Base-by-base conservation (phyloP, 2,329 filamentous ascomycete genomes). In the Aspergillus felis region DNA sequence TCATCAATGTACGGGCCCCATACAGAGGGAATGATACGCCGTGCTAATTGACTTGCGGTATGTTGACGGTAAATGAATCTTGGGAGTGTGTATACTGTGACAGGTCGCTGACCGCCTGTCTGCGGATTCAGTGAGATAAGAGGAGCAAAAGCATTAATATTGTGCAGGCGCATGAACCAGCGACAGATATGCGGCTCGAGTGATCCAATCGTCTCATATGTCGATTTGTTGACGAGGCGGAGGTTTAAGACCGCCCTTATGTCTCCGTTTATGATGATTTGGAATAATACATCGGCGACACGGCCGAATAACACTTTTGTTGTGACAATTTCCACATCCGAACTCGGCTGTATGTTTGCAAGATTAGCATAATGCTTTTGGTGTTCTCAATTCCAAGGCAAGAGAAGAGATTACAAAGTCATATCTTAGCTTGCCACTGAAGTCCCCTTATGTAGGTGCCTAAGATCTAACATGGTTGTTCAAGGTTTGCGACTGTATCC, bases 111-210 rank as follows among this genome's bases (percentile, higher is more conserved):
- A n/a, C 64, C 60, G 28, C 67, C 64, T 9, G 62, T 69, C 51
- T 53, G 57, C 6, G 63, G 62, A 28, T 69, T 58, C 32, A 70
- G 48, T 12, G 76, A 71, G 61, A 87, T 84, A 14, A 86, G 80
- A 8, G 74, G 73, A 59, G 85, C 79, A 62, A 87, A 87, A 9
- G 82, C 82, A 27, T 82, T 76, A 3, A 80, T 82, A 54, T 86
- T 86, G 63, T 82, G 76, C n/a, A 57, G 52, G 20, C 66, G 67
- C 58, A 69, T 63, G 50, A 69, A 70, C 55, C 62, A 66, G n/a
- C 54, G 57, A 44, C 67, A 70, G 29, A 70, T 65, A 29, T 69
- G 62, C 22, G 61, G 59, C 47, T 70, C 68, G 27, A 69, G 59
- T 7, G 60, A 46, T 53, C 64, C 66, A 53, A 69, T 67, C 3